phyloP scores from a whole-genome alignment of 2,329 filamentous ascomycete genomes.

The Xylariales sp. region DNA sequence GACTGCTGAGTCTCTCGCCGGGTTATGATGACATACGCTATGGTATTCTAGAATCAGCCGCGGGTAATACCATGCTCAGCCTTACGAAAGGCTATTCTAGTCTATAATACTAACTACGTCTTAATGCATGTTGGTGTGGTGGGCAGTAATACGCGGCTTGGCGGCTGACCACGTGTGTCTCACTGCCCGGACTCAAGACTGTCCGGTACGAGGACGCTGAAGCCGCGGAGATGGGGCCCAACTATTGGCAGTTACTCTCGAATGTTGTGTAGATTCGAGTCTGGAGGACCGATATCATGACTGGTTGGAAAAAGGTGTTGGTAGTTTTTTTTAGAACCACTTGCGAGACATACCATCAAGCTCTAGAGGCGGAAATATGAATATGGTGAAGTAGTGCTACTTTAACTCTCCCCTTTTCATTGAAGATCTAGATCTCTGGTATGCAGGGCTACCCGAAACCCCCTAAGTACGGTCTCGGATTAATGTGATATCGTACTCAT shows the following conservation, averaged over 20 bases:
- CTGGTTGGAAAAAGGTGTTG: background rate
- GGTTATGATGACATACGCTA: conserved; percentile 11
- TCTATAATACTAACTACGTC: background rate
- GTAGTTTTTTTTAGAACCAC: background rate
- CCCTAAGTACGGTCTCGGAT: background rate
- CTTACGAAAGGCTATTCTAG: conserved; percentile 26
- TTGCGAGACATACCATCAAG: background rate
- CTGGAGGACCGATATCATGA: background rate
- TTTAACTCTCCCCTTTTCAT: background rate
- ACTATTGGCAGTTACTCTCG: background rate
- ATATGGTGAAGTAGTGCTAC: background rate
- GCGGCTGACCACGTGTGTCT: conserved; percentile 26
- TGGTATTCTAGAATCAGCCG: conserved; percentile 2
- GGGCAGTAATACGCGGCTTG: conserved; percentile 26
- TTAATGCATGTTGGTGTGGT: background rate
- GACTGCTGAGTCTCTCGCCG: conserved; percentile 4
- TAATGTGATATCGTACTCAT: background rate
- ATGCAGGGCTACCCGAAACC: background rate
- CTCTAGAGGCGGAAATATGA: background rate
- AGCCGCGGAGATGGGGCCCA: background rate
- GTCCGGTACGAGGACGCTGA: background rate
- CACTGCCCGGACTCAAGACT: background rate
- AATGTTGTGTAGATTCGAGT: background rate
- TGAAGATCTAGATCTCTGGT: background rate
- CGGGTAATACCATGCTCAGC: conserved; percentile 22